Percentiles rank a stretch among this genome's conserved stretches.
Evolutionary conservation across 2,329 filamentous ascomycete genomes (phyloP).

Genomic region (Westerdykella aurantiaca): DNA sequence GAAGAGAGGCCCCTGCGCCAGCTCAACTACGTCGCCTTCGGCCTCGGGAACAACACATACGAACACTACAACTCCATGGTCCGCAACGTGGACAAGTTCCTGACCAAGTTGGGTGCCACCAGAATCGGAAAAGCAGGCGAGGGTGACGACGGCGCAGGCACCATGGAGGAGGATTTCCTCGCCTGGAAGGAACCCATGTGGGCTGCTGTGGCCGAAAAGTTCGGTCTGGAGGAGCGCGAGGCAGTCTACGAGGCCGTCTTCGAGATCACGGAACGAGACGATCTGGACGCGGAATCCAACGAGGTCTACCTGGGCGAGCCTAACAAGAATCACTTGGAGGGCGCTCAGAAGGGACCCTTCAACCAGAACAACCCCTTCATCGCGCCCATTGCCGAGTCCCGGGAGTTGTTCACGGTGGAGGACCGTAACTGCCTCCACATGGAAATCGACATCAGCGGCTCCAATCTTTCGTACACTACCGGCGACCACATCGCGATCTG

Average conservation of each 20-base stretch:
- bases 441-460: constrained; percentile 86
- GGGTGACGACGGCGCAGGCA: constrained; percentile 94
- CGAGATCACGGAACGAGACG: constrained; percentile 68
- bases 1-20: constrained; percentile 70
- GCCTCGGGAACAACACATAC: constrained; percentile 97
- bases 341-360: constrained; percentile 76
- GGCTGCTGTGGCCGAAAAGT: constrained; percentile 71
- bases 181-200: constrained; percentile 99
- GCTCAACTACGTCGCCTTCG: constrained; percentile 91
- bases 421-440: constrained; percentile 94
- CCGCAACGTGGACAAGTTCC: constrained; percentile 75
- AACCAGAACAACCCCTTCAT: constrained; percentile 97
- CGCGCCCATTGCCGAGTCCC: constrained; percentile 85
- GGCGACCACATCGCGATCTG: constrained; percentile 96
- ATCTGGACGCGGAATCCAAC: constrained; percentile 65
- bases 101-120: constrained; percentile 75
- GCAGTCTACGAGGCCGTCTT: constrained; percentile 94
- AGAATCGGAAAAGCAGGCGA: constrained; percentile 85
- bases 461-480: constrained; percentile 88
- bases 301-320: constrained; percentile 93
- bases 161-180: constrained; percentile 99
- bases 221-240: constrained; percentile 91
- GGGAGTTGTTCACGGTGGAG: constrained; percentile 81
- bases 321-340: constrained; percentile 91
- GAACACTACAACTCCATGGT: constrained; percentile 99